Base-by-base conservation (phyloP, 2,329 filamentous ascomycete species). In the Dothideomycetidae sp. region DNA sequence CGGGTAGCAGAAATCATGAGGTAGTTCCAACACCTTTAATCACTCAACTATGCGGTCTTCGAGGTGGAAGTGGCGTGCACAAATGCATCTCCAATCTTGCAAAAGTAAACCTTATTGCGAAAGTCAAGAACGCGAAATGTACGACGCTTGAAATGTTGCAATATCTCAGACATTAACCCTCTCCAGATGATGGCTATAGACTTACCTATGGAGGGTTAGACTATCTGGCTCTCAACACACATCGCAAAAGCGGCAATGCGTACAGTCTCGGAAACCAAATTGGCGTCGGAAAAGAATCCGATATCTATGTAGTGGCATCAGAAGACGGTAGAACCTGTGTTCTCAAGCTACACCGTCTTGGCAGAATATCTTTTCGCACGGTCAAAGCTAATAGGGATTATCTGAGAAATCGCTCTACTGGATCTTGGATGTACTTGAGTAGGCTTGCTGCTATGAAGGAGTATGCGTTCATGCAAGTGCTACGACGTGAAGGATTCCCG, bases 401-500 rank as follows among this genome's bases (percentile, higher is more conserved):
- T 60, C 74, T 96, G 39, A 78, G 81, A 48, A 84, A 90, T 50
- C 72, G 78, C 41, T 70, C 69, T 41, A 78, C 78, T 11, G 85
- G 77, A 4, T 90, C 82, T 29, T 98, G 90, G 90, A 94, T 96
- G 86, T 94, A 98, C 58, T 83, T 98, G 60, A 93, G 83, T 10
- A 72, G 84, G 29, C 69, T 98, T 23, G 86, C 92, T 5, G 90
- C 90, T 10, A 75, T 90, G 67, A 93, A 92, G 55, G 90, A 98
- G 58, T 93, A 73, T 57, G 79, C 86, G 3, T 96, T 96, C 59
- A 93, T 98, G 85, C 77, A 79, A 46, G 84, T 80, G 1, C 69
- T 98, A 5, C 64, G 72, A 31, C 75, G 82, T 26, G 84, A 90
- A 51, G 85, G 82, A 1, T 93, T 96, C 50, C 77, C 82, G 0